Base-by-base conservation (phyloP, 169 alveolate species). In the Plasmodium sp. region DNA sequence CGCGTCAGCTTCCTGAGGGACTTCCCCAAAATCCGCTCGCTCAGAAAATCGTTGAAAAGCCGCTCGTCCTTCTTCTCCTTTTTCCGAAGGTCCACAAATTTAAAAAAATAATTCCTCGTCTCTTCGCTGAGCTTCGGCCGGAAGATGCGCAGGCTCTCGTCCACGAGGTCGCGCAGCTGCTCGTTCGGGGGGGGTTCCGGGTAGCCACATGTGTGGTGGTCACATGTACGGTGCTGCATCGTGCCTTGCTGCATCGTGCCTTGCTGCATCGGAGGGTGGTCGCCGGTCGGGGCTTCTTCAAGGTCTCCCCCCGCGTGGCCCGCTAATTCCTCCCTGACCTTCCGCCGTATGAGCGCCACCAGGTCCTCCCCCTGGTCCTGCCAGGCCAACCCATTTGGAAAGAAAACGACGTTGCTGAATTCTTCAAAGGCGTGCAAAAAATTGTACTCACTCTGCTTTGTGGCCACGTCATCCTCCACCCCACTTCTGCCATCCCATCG, bases 131-230 rank as follows among this genome's bases (percentile, higher is more conserved):
- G 36, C 22, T 48, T 51, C 0, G 94, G 94, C 6, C 75, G 83
- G 74, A 90, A 90, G 16, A 90, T 90, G 72, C 94, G 73, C 18
- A 90, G n/a, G 18, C 94, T 90, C 18, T 90, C 94, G 9, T 90
- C 94, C 6, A 90, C 83, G 6, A 90, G 54, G n/a, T 90, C 88
- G 4, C n/a, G n/a, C 75, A 90, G 54, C 10, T 90, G 72, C 0
- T 80, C 31, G 16, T 77, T 18, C 27, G 27, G 27, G 27, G 27
- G 27, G 27, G 27, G 27, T 22, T 22, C 27, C 27, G 27, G 27
- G 27, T 22, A 22, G 27, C 27, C 27, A 22, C 27, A 22, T 51
- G 62, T 12, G 62, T 3, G 16, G 27, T 14, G 22, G 5, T 12
- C 22, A 1, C 62, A 12, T 16, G 62, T 12, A 2, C 7, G 22